Evolutionary conservation across 306 rosid genomes (phyloP), one percentile per base, ranked within the genome.

Genomic region (Lathyrus tuberosus): DNA sequence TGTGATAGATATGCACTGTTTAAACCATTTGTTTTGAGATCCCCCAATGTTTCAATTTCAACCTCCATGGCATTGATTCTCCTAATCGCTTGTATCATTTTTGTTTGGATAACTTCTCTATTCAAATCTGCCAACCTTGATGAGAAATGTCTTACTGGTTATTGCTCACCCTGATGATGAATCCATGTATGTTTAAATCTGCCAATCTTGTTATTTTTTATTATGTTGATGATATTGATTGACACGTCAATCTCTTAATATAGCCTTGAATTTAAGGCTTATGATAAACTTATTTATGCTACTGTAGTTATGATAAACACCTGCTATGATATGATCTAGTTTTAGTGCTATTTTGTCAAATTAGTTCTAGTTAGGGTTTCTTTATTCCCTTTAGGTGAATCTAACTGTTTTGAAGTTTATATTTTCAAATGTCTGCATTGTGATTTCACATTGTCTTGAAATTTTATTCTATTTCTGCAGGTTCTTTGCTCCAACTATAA

Each of bases 91-190:
- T 86, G 79, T 58, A 51, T 85, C 30, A 5, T 84, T 60, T 79
- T 80, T 5, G 11, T 86, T n/a, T 90, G 97, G 95, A 17, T 88
- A 8, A 72, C 82, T 83, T 94, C 88, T 48, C 74, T 87, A 0
- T 80, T 74, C 84, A 87, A 20, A n/a, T n/a, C n/a, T n/a, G n/a
- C n/a, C n/a, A n/a, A n/a, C n/a, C n/a, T n/a, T n/a, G n/a, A n/a
- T n/a, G n/a, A 90, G 83, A 70, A 85, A 85, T 66, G 84, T 80
- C 71, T 80, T 87, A 85, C 76, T 94, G 61, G 94, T 90, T 69
- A 78, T 86, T 81, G 92, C 98, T 44, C 96, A 90, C 67, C 97
- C 97, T 2, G 97, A 93, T 44, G 96, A 94, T 11, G 96, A 94
- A 81, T 94, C 97, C 73, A 94, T 93, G 96, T 93, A 72, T 76